These are phyloP conservation scores for Microthlaspi erraticum DNA, from an alignment of 345 rosid species.

Conservation along the genomic window DNA sequence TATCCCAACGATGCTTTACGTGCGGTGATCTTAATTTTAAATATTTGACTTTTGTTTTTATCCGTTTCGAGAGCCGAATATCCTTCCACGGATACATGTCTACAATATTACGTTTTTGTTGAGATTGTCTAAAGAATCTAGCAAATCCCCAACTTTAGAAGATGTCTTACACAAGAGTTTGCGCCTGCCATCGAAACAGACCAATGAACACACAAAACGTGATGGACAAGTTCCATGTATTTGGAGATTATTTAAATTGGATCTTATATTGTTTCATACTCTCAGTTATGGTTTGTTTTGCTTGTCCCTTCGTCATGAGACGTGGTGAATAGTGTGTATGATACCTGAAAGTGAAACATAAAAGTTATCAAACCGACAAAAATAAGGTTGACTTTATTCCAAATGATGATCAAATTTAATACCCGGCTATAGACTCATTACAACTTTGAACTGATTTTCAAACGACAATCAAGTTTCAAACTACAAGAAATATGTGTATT, in stretches of 20 bases:
- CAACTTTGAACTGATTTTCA: background rate
- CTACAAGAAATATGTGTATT: no score
- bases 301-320: background rate
- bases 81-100: no score
- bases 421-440: background rate
- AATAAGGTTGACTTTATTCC: background rate
- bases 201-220: background rate
- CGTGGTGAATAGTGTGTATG: constrained; percentile 3
- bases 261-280: background rate
- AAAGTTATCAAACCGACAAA: background rate
- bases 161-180: no score
- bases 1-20: no score
- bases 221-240: background rate
- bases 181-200: background rate
- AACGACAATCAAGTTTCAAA: background rate
- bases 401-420: background rate
- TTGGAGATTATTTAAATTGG: background rate
- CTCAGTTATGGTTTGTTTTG: background rate
- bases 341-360: background rate
- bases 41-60: no score
- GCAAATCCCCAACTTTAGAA: no score
- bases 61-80: no score
- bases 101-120: no score
- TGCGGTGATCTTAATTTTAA: no score
- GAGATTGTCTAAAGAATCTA: no score